Evolutionary conservation across 345 rosid genomes (phyloP), one percentile per base, ranked within the genome.

Genomic region (Lepidium didymum): DNA sequence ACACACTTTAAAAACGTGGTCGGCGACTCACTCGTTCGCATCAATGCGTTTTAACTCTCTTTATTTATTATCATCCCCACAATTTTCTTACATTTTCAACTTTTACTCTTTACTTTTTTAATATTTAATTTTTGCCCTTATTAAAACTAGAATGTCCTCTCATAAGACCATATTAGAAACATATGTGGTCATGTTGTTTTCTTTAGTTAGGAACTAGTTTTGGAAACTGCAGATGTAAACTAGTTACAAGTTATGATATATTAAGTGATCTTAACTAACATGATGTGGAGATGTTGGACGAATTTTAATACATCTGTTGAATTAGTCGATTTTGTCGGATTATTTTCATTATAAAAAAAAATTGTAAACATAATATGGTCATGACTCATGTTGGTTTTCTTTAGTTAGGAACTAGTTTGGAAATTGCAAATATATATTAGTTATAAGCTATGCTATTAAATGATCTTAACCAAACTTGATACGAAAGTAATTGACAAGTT

Each of bases 11-110:
- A 29, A 56, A 62, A 56, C 60, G 78, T 68, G 69, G 69, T 55
- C 74, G n/a, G 42, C 74, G 59, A 75, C 69, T 75, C 64, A 75
- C 70, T 75, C 64, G 11, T n/a, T 50, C 23, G 50, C 77, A 67
- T 67, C 63, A 55, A 68, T 68, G 74, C 65, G 52, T 55, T 68
- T 68, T 15, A 75, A 68, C 34, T 14, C 40, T 43, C n/a, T 62
- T 63, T 63, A 2, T 9, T 35, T 6, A 44, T 43, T 29, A 14
- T 15, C 29, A 46, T 25, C 68, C 29, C 67, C 43, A 66, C 42
- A 19, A 50, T 16, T 40, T 73, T 34, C 27, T 50, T 50, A 6
- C 15, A 14, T 11, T 73, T 66, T 73, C 56, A 52, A 15, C 2
- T 8, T 35, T 25, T 4, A 42, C 42, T 34, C 54, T 5, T 12